These are phyloP conservation scores for Mycena floridula DNA, from an alignment of 768 basidiomycete genomes.

Conservation along the genomic window DNA sequence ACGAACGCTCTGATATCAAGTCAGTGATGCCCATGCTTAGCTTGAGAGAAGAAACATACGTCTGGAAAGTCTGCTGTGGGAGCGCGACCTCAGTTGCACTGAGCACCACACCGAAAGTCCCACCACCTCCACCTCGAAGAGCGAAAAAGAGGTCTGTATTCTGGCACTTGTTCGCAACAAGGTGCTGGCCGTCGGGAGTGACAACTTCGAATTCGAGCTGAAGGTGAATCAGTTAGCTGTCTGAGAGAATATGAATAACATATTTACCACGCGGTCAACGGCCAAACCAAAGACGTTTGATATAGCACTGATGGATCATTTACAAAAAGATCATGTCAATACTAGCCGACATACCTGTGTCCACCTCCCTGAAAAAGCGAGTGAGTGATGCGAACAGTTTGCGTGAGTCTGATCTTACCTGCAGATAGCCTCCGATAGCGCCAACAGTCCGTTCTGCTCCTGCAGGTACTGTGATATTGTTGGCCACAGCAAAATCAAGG, in stretches of 20 bases:
- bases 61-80: background rate
- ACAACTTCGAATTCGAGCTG: slow-evolving; percentile 30
- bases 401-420: background rate
- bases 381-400: background rate
- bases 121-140: slow-evolving; percentile 33
- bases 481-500: slow-evolving; percentile 6
- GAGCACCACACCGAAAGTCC: slow-evolving; percentile 30
- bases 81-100: slow-evolving; percentile 17
- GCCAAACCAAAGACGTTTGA: slow-evolving; percentile 7
- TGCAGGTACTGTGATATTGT: slow-evolving; percentile 7
- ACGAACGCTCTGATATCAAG: slow-evolving; percentile 7
- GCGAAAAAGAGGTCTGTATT: slow-evolving; percentile 36
- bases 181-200: slow-evolving; percentile 36
- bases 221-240: background rate
- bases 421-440: slow-evolving; percentile 21
- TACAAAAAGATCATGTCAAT: too few species aligned
- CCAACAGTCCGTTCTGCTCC: slow-evolving; percentile 18
- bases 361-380: slow-evolving; percentile 7
- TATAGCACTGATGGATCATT: too few species aligned
- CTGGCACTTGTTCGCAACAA: slow-evolving; percentile 34
- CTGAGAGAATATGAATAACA: too few species aligned
- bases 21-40: background rate
- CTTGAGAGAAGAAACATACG: background rate
- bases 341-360: slow-evolving; percentile 6
- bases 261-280: slow-evolving; percentile 9